A percentile compares a stretch with the other conserved stretches of the same genome.
Conservation (phyloP, 2,329 filamentous ascomycete genomes). For the Aspergillus oerlinghausenensis region DNA sequence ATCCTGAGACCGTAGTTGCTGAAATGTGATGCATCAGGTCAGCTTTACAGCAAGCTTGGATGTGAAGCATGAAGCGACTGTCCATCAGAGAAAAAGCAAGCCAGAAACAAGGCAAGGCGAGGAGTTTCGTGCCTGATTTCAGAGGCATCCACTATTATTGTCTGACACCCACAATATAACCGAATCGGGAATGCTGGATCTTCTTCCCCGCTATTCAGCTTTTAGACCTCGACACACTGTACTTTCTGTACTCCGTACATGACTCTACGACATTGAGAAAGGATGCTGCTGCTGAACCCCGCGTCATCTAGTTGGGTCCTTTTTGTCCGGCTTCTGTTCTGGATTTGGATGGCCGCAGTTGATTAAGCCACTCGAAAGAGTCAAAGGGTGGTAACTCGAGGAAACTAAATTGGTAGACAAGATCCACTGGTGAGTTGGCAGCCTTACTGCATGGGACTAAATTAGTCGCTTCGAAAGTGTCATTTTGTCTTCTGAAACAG, state of each 20-base stretch:
- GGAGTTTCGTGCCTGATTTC: slow-evolving; percentile 4
- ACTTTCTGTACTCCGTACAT: not conserved
- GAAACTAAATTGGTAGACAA: not conserved
- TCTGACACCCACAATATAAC: not conserved
- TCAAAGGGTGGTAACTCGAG: not conserved
- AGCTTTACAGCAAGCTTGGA: not conserved
- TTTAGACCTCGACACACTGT: not conserved
- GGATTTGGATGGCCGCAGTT: not conserved
- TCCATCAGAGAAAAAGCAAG: slow-evolving; percentile 5
- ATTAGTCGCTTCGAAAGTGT: not conserved
- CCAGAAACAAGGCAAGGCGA: not conserved
- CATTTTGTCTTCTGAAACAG: slow-evolving; percentile 2
- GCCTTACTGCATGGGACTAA: not conserved
- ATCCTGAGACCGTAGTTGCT: not conserved
- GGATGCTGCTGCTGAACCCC: not conserved
- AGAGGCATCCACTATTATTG: slow-evolving; percentile 4
- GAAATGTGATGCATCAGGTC: not conserved
- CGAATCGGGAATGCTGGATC: not conserved
- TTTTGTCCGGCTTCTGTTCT: not conserved
- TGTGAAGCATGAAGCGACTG: not conserved
- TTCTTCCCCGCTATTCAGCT: not conserved
- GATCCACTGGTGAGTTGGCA: not conserved
- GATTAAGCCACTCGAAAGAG: not conserved
- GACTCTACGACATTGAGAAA: not conserved
- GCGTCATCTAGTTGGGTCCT: not conserved